These are phyloP conservation scores for Solanum hybrid DNA, from an alignment of 305 asterid genomes.

Conservation along the genomic window DNA sequence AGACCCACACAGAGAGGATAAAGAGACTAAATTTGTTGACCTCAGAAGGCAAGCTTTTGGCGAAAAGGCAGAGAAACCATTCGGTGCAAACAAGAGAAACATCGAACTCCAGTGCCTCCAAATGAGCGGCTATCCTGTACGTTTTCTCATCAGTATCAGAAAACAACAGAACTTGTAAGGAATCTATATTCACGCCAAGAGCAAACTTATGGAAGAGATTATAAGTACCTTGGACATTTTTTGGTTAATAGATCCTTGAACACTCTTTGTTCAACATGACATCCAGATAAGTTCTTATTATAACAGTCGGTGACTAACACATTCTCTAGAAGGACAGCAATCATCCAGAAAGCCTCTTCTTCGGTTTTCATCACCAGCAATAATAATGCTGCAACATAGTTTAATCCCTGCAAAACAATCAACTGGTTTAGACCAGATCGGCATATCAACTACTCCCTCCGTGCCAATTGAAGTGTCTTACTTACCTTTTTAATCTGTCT, in stretches of 20 bases:
- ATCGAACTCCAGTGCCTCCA: conserved; percentile 81
- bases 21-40: conserved; percentile 20
- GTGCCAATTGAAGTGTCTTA: neutral
- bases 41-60: conserved; percentile 99
- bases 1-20: neutral
- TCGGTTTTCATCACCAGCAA: conserved; percentile 97
- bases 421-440: neutral
- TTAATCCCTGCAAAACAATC: conserved; percentile 58
- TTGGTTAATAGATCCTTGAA: conserved; percentile 74
- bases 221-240: conserved; percentile 72
- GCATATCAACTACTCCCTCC: neutral
- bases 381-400: conserved; percentile 86
- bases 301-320: conserved; percentile 89
- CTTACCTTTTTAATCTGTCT: neutral
- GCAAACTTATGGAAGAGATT: neutral
- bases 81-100: conserved; percentile 97
- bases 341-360: conserved; percentile 99
- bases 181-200: neutral
- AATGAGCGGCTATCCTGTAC: conserved; percentile 84
- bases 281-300: conserved; percentile 80
- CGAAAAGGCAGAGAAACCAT: conserved; percentile 92
- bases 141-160: neutral
- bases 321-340: conserved; percentile 81
- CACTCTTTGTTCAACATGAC: conserved; percentile 96
- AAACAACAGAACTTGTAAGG: neutral